Percentiles rank a stretch among this genome's conserved stretches.
These are phyloP conservation scores for Coemansia sp. DNA, from an alignment of 192 early-diverging fungal species.

Conservation along the genomic window DNA sequence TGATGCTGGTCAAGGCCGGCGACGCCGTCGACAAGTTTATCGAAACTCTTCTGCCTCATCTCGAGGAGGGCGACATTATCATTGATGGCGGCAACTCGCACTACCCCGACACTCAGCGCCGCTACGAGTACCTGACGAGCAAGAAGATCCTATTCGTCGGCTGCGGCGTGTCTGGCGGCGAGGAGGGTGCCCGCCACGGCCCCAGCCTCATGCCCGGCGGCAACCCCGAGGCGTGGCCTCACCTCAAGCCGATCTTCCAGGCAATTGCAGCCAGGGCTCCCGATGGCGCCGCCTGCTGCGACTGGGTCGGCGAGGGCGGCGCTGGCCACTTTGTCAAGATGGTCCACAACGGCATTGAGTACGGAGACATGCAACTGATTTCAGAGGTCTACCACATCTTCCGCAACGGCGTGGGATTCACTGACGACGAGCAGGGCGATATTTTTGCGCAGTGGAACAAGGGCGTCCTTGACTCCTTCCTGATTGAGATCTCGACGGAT, in stretches of 20 bases:
- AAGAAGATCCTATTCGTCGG: constrained; percentile 96
- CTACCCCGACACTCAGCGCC: constrained; percentile 93
- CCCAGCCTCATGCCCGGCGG: constrained; percentile 98
- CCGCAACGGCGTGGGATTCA: constrained; percentile 79
- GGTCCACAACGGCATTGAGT: constrained; percentile 99
- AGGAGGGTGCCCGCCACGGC: constrained; percentile 96
- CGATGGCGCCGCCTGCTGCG: constrained; percentile 88
- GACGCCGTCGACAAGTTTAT: constrained; percentile 94
- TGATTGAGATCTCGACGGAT: constrained; percentile 94
- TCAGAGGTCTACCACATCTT: constrained; percentile 93
- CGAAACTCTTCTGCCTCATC: constrained; percentile 78
- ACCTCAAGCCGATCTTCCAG: constrained; percentile 96
- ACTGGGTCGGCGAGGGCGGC: constrained; percentile 97
- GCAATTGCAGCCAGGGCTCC: constrained; percentile 85
- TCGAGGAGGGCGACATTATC: constrained; percentile 91
- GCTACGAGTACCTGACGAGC: constrained; percentile 80
- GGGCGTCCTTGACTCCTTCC: constrained; percentile 94
- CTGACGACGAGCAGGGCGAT: constrained; percentile 83
- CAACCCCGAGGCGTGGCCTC: constrained; percentile 86
- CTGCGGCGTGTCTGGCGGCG: constrained; percentile 97
- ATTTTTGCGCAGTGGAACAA: constrained; percentile 95
- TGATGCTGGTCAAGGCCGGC: constrained; percentile 98
- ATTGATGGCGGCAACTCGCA: constrained; percentile 99
- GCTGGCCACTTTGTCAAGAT: constrained; percentile 99
- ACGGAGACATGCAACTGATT: constrained; percentile 99